Percentiles rank a stretch among this genome's conserved stretches.
Evolutionary conservation across 176 grass and related monocot species (phyloP).

Genomic region (Zizania latifolia): DNA sequence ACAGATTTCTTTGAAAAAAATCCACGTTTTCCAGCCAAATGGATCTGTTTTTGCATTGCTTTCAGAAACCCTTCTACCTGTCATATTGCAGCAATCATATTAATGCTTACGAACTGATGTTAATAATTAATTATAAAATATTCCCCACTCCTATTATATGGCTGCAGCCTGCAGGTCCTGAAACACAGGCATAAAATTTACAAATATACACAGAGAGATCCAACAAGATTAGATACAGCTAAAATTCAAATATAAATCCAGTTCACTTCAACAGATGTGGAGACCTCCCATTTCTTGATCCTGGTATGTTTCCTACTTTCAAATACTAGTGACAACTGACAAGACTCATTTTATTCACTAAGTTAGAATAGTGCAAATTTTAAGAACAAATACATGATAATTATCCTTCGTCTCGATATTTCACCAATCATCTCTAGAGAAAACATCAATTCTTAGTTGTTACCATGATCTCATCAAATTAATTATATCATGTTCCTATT

Average conservation of each 20-base stretch:
- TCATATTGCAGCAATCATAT: slow-evolving; percentile 19
- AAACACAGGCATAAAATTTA: background rate
- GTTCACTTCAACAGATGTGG: background rate
- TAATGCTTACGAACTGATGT: background rate
- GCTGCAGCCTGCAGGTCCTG: background rate
- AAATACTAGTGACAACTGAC: background rate
- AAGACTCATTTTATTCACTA: background rate
- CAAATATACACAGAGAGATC: background rate
- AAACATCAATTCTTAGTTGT: slow-evolving; percentile 1
- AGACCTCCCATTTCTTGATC: background rate
- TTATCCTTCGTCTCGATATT: background rate
- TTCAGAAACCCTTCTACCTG: slow-evolving; percentile 98
- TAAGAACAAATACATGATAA: background rate
- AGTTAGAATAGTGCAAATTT: background rate
- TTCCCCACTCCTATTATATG: background rate
- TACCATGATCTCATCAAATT: background rate
- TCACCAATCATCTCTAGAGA: background rate
- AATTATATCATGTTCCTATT: too few relatives aligned
- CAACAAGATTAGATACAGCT: background rate
- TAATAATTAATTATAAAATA: background rate
- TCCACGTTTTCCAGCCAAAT: slow-evolving; percentile 86
- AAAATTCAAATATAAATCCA: background rate
- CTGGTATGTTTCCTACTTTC: background rate
- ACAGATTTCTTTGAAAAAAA: slow-evolving; percentile 97
- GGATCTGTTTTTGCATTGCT: slow-evolving; percentile 97